Conservation (phyloP, 1,139 yeast genomes). For the Lodderomyces parapsilosis region DNA sequence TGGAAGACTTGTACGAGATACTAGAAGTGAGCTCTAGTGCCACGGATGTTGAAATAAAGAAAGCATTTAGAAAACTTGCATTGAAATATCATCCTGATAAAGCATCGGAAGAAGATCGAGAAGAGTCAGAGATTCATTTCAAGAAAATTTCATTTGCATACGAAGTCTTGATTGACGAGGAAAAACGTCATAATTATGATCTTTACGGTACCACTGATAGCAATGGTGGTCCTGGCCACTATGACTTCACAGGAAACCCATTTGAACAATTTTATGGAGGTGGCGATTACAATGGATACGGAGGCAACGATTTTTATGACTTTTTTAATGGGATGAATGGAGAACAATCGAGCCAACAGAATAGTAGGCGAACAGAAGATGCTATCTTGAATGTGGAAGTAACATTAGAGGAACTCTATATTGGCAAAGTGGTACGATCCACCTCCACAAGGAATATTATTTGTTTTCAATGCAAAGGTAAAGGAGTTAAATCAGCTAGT, state of each 20-base stretch:
- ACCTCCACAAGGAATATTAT: constrained; percentile 71
- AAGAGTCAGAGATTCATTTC: constrained; percentile 66
- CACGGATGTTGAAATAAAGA: constrained; percentile 62
- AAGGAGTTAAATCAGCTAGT: constrained; percentile 69
- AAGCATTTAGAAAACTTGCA: constrained; percentile 76
- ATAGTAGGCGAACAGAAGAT: constrained; percentile 50
- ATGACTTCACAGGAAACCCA: constrained; percentile 35
- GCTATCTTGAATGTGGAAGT: constrained; percentile 65
- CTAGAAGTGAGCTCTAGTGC: constrained; percentile 68
- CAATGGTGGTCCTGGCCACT: constrained; percentile 14
- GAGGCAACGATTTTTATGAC: constrained; percentile 69
- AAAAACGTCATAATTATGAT: constrained; percentile 56
- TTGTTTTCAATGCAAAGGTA: constrained; percentile 71
- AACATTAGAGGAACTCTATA: constrained; percentile 72
- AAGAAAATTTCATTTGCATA: constrained; percentile 79
- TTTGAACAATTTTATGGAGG: constrained; percentile 39
- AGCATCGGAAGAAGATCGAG: constrained; percentile 63
- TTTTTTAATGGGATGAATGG: constrained; percentile 56
- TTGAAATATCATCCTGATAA: constrained; percentile 80
- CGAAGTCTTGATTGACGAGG: constrained; percentile 68
- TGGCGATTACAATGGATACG: constrained; percentile 36
- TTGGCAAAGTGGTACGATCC: constrained; percentile 78
- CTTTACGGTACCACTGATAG: constrained; percentile 42
- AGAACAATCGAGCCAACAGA: constrained; percentile 13
- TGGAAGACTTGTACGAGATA: constrained; percentile 55